Percentiles rank a stretch among this genome's conserved stretches.
Evolutionary conservation across 2,329 filamentous ascomycete genomes (phyloP).

Genomic region (Ploettnerulaceae sp.): DNA sequence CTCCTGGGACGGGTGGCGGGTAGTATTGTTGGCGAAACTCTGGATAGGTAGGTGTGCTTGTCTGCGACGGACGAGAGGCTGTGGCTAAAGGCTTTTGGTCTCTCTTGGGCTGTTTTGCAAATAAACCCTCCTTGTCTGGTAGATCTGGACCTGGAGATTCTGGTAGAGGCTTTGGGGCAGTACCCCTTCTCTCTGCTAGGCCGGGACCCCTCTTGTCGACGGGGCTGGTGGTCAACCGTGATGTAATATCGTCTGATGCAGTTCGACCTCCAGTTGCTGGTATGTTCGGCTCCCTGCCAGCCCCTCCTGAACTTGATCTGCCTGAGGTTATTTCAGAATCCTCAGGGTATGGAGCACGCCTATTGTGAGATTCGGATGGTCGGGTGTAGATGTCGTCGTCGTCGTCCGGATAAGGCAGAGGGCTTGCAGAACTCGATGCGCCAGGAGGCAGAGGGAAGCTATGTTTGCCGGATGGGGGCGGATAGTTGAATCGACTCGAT

Average conservation of each 20-base stretch:
- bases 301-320: conserved; percentile 21
- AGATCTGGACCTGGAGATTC: conserved; percentile 74
- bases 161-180: conserved; percentile 75
- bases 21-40: conserved; percentile 43
- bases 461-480: conserved; percentile 47
- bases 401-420: conserved; percentile 70
- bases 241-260: conserved; percentile 33
- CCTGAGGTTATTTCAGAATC: conserved; percentile 24
- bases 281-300: conserved; percentile 19
- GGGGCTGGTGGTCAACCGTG: conserved; percentile 36
- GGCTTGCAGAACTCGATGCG: conserved; percentile 63
- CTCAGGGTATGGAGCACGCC: conserved; percentile 35
- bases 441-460: conserved; percentile 62
- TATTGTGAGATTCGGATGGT: conserved; percentile 32
- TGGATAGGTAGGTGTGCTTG: conserved; percentile 22
- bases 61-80: conserved; percentile 22
- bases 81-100: conserved; percentile 34
- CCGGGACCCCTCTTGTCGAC: conserved; percentile 55
- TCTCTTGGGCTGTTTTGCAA: conserved; percentile 52
- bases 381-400: conserved; percentile 43
- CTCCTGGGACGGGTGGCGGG: conserved; percentile 46
- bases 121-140: conserved; percentile 75
- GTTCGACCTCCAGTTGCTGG: conserved; percentile 20
- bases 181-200: conserved; percentile 76
- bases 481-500: conserved; percentile 43